These are phyloP conservation scores for Micromonas pusilla DNA, from an alignment of 139 green algal genomes.

Conservation along the genomic window DNA sequence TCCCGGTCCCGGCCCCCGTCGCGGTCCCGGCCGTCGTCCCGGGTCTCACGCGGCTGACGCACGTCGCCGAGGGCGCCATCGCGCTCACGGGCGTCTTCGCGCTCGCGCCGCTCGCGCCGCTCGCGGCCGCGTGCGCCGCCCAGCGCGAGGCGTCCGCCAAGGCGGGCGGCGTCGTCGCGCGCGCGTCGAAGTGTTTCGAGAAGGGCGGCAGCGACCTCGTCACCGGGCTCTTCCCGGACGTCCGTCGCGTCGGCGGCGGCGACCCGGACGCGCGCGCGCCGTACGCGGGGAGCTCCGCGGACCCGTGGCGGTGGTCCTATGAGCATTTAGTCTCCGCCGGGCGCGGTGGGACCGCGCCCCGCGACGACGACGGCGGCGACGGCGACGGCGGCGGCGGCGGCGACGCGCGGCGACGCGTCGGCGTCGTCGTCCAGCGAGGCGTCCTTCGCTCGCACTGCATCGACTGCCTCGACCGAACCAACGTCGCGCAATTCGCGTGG, in stretches of 20 bases:
- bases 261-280: not conserved
- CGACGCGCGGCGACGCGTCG: not conserved
- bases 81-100: not conserved
- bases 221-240: not conserved
- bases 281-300: no score
- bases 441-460: constrained; percentile 86
- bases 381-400: no score
- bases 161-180: no score
- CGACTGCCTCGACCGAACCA: constrained; percentile 95
- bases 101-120: not conserved
- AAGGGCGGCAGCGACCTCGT: not conserved
- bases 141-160: not conserved
- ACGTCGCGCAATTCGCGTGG: constrained; percentile 81
- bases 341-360: not conserved
- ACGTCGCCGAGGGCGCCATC: not conserved
- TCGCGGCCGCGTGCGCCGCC: not conserved
- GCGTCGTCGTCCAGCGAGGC: constrained; percentile 38
- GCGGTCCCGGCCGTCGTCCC: no score
- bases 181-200: not conserved
- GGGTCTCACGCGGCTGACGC: not conserved
- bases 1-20: no score
- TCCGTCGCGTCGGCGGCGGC: not conserved
- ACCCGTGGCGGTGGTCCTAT: not conserved
- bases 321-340: not conserved
- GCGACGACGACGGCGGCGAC: no score